phyloP scores from a whole-genome alignment of 192 early-diverging fungal genomes.

The Linnemannia schmuckeri region DNA sequence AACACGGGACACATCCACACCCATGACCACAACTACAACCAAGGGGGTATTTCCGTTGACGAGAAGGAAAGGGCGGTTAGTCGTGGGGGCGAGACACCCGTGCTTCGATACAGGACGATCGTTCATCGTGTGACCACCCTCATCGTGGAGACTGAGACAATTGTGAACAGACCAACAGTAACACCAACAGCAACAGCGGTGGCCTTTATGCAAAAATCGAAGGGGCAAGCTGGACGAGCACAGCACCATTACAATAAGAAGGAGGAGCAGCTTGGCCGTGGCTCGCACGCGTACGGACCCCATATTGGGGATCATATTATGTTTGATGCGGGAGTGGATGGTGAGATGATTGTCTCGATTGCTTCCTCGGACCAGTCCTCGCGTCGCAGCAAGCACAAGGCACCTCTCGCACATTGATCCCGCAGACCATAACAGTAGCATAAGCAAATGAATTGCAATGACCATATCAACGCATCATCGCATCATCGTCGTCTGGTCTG shows the following conservation, averaged over 20 bases:
- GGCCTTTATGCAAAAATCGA: not conserved
- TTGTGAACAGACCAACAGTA: conserved; percentile 4
- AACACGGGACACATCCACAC: not conserved
- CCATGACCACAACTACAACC: not conserved
- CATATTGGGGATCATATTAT: conserved; percentile 17
- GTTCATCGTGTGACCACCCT: conserved; percentile 30
- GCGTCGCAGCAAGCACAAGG: not conserved
- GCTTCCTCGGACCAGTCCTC: not conserved
- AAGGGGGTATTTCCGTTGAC: not conserved
- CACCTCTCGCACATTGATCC: not conserved
- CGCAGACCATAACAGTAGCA: not conserved
- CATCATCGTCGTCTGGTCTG: not conserved
- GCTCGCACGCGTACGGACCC: not conserved
- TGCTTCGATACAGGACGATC: not conserved
- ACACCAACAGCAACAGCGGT: not conserved
- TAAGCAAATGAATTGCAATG: not conserved
- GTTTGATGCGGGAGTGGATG: conserved; percentile 24
- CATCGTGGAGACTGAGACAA: conserved; percentile 38
- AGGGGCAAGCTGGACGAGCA: not conserved
- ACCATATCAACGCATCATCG: not conserved
- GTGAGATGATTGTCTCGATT: conserved; percentile 20
- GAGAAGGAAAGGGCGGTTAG: not conserved
- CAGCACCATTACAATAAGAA: not conserved
- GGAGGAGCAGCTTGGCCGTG: not conserved
- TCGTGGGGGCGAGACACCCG: not conserved